These are phyloP conservation scores for Papiliotrema flavescens DNA, from an alignment of 1,284 basidiomycete species.

Conservation along the genomic window DNA sequence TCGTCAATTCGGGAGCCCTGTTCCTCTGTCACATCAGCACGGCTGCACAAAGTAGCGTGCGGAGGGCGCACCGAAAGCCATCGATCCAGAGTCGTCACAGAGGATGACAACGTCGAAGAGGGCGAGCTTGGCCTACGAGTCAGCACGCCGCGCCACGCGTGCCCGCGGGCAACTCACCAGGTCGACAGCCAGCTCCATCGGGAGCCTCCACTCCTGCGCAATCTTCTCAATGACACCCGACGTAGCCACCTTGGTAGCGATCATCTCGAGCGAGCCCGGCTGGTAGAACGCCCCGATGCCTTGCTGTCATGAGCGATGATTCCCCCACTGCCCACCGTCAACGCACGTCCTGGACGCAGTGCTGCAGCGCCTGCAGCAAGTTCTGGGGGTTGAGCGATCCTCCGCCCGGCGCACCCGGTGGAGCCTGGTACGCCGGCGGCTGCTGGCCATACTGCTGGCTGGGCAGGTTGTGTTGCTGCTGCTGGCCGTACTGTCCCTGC, in stretches of 20 bases:
- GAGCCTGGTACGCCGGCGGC: conserved; percentile 30
- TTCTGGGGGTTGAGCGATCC: conserved; percentile 27
- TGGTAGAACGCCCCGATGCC: conserved; percentile 51
- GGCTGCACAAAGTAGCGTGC: conserved; percentile 13
- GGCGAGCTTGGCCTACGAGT: conserved; percentile 40
- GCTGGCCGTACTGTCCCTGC: conserved; percentile 24
- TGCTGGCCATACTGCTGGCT: conserved; percentile 12
- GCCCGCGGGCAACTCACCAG: conserved; percentile 23
- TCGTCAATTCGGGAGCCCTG: conserved; percentile 42
- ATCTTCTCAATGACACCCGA: conserved; percentile 48
- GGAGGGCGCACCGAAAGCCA: conserved; percentile 49
- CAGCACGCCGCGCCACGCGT: neutral
- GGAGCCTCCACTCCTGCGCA: conserved; percentile 49
- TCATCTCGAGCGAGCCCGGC: conserved; percentile 46
- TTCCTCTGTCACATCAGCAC: neutral
- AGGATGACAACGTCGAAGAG: conserved; percentile 47
- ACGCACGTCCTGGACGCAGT: conserved; percentile 49
- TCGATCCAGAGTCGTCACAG: conserved; percentile 50
- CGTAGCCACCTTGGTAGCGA: conserved; percentile 48
- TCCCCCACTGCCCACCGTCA: neutral
- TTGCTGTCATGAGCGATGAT: conserved; percentile 33
- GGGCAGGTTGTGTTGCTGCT: neutral
- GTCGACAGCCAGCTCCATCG: conserved; percentile 50
- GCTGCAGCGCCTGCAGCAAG: conserved; percentile 36
- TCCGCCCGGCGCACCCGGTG: conserved; percentile 20